Evolutionary conservation across 495 filamentous ascomycete genomes (phyloP).

Genomic region (Neurospora sp.): DNA sequence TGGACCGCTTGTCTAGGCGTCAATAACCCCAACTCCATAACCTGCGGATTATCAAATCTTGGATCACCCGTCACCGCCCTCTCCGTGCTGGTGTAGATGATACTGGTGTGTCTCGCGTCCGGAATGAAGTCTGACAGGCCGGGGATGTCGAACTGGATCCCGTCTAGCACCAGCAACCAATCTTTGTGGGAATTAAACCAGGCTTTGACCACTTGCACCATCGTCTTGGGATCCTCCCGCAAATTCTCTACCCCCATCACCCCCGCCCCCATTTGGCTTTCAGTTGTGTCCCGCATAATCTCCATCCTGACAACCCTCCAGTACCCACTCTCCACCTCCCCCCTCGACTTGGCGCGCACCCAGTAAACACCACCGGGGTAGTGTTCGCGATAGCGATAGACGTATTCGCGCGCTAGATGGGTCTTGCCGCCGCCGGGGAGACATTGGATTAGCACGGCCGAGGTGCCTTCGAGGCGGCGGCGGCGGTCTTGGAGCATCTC

Average conservation of each 20-base stretch:
- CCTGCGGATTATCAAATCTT: constrained; percentile 62
- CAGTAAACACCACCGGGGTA: constrained; percentile 74
- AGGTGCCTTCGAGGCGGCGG: constrained; percentile 50
- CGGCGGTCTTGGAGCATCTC: constrained; percentile 55
- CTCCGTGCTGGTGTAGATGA: constrained; percentile 72
- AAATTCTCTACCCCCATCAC: constrained; percentile 28
- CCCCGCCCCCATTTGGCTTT: background rate
- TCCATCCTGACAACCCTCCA: constrained; percentile 66
- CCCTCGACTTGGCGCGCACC: constrained; percentile 57
- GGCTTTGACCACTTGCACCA: constrained; percentile 49
- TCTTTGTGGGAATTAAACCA: constrained; percentile 52
- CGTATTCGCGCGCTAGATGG: constrained; percentile 72
- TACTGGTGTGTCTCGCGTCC: constrained; percentile 53
- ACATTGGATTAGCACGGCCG: constrained; percentile 59
- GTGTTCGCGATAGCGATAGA: constrained; percentile 53
- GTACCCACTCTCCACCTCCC: constrained; percentile 56
- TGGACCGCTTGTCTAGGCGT: constrained; percentile 37
- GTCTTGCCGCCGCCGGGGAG: constrained; percentile 75
- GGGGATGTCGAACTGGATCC: constrained; percentile 57
- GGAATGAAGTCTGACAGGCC: constrained; percentile 58
- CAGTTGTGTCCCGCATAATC: constrained; percentile 23
- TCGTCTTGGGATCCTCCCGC: constrained; percentile 36
- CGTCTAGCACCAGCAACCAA: constrained; percentile 73
- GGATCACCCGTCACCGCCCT: constrained; percentile 56
- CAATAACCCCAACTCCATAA: constrained; percentile 52